Evolutionary conservation across 208 protist genomes (phyloP).

Genomic region (Crithidia mellificae): DNA sequence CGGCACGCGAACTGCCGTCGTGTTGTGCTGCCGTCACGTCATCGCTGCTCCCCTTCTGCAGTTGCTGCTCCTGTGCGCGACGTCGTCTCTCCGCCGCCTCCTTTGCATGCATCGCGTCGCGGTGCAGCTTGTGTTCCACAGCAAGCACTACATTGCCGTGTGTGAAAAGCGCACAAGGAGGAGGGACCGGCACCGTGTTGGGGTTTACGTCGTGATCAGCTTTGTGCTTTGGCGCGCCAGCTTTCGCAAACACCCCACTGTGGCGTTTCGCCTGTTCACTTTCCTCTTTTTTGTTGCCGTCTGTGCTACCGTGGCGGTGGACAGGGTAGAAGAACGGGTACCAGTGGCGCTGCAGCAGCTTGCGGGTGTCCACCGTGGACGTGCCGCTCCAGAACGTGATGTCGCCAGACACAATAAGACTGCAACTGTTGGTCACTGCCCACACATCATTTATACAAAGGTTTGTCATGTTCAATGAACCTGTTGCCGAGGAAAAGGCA

Average conservation of each 20-base stretch:
- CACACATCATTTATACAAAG: too few species aligned
- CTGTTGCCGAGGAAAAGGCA: too few species aligned
- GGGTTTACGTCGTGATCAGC: too few species aligned
- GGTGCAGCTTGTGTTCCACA: slow-evolving; percentile 17
- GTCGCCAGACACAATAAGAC: slow-evolving; percentile 5
- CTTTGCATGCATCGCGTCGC: background rate
- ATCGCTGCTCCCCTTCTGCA: too few species aligned
- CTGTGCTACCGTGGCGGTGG: background rate
- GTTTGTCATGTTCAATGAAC: too few species aligned
- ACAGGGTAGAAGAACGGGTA: background rate
- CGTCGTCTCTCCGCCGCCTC: background rate
- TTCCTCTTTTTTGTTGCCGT: too few species aligned
- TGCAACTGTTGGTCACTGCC: slow-evolving; percentile 3
- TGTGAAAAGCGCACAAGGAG: slow-evolving; percentile 4
- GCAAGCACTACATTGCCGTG: slow-evolving; percentile 7
- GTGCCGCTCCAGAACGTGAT: slow-evolving; percentile 3
- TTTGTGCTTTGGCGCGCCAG: too few species aligned
- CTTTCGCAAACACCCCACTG: too few species aligned
- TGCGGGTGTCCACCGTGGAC: background rate
- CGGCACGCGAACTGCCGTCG: too few species aligned
- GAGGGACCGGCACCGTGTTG: slow-evolving; percentile 1
- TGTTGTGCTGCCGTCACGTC: too few species aligned
- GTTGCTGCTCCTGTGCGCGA: background rate
- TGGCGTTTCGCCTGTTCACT: too few species aligned
- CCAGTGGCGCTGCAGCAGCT: slow-evolving; percentile 8